These are phyloP conservation scores for Aspergillus panamensis DNA, from an alignment of 495 filamentous ascomycete genomes.

Conservation along the genomic window DNA sequence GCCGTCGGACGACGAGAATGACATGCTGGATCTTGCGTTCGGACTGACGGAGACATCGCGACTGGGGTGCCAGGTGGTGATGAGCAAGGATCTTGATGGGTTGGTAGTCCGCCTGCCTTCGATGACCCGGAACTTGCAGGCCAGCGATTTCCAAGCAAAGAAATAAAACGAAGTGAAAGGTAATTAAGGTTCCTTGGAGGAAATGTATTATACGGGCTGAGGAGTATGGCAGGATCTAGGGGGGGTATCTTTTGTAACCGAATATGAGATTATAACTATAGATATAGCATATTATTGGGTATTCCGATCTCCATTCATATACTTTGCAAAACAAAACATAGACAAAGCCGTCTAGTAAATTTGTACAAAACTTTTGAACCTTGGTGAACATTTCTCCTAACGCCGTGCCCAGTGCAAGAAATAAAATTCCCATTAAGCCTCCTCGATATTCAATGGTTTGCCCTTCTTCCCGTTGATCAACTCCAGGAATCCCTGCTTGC, in stretches of 20 bases:
- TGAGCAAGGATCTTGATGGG: constrained; percentile 87
- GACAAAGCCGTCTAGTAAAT: constrained; percentile 16
- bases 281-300: constrained; percentile 19
- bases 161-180: constrained; percentile 12
- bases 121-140: constrained; percentile 96
- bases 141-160: constrained; percentile 73
- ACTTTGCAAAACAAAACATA: constrained; percentile 7
- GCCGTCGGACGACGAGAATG: constrained; percentile 95
- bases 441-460: constrained; percentile 46
- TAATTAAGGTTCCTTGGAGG: neutral
- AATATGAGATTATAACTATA: constrained; percentile 6
- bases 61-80: constrained; percentile 90
- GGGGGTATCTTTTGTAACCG: constrained; percentile 1
- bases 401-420: constrained; percentile 28
- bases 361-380: constrained; percentile 21
- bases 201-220: constrained; percentile 12
- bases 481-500: constrained; percentile 91
- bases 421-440: constrained; percentile 33
- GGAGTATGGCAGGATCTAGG: neutral
- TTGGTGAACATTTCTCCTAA: constrained; percentile 23
- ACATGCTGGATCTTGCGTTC: constrained; percentile 97
- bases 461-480: constrained; percentile 65
- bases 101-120: constrained; percentile 76
- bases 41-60: constrained; percentile 93
- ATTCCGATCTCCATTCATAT: constrained; percentile 26